Conservation (phyloP, 1,139 yeast genomes). For the Kluyveromyces sp. region DNA sequence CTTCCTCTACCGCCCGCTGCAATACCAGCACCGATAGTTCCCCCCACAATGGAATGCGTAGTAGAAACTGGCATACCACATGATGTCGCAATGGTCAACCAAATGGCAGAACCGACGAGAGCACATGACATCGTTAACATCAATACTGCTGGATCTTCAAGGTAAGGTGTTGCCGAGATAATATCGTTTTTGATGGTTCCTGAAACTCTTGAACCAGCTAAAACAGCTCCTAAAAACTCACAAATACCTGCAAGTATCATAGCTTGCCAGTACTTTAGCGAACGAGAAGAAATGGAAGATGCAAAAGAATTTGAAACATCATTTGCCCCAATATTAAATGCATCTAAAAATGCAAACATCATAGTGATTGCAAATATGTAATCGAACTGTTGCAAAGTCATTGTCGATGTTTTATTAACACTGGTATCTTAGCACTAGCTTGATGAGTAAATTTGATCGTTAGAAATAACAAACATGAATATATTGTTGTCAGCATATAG, state of each 20-base stretch:
- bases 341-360: slow-evolving; percentile 69
- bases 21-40: slow-evolving; percentile 65
- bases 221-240: slow-evolving; percentile 69
- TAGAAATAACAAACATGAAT: background rate
- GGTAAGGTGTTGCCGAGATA: slow-evolving; percentile 43
- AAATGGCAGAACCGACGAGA: slow-evolving; percentile 62
- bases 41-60: slow-evolving; percentile 75
- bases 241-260: slow-evolving; percentile 59
- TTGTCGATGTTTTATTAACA: background rate
- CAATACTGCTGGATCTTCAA: slow-evolving; percentile 55
- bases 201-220: slow-evolving; percentile 63
- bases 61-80: slow-evolving; percentile 74
- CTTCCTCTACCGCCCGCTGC: slow-evolving; percentile 52
- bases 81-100: slow-evolving; percentile 62
- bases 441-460: background rate
- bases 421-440: background rate
- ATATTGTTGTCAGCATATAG: no score
- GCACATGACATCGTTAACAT: slow-evolving; percentile 76
- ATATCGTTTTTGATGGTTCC: slow-evolving; percentile 62
- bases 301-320: slow-evolving; percentile 80
- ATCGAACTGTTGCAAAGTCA: slow-evolving; percentile 48
- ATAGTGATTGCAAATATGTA: slow-evolving; percentile 60
- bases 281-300: slow-evolving; percentile 62
- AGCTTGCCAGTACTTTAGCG: slow-evolving; percentile 68
- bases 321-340: slow-evolving; percentile 80